A percentile compares a stretch with the other conserved stretches of the same genome.
Conservation (phyloP, 1,284 basidiomycete species). For the Irpex sp. region DNA sequence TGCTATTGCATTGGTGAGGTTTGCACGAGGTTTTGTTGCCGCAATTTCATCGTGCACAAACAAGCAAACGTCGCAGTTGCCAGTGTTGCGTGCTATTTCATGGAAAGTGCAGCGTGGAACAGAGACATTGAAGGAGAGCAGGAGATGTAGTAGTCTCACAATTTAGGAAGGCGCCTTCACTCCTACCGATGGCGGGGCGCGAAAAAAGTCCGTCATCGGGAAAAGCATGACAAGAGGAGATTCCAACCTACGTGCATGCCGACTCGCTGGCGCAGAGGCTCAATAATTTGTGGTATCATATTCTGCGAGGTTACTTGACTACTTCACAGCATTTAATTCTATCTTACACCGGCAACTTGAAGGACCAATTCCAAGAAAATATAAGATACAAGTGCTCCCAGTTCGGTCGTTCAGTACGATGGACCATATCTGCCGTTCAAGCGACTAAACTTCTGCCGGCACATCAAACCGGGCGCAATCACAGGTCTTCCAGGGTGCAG, state of each 20-base stretch:
- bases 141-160: no score
- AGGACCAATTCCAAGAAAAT: background rate
- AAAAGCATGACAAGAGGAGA: conserved; percentile 36
- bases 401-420: background rate
- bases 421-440: background rate
- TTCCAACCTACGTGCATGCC: conserved; percentile 24
- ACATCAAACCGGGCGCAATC: conserved; percentile 49
- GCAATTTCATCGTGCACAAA: no score
- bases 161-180: no score
- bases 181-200: no score
- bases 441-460: conserved; percentile 24
- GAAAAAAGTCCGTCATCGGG: no score
- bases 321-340: background rate
- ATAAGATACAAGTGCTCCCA: background rate
- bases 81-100: no score
- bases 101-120: no score
- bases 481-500: conserved; percentile 49
- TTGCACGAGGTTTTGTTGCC: no score
- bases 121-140: no score
- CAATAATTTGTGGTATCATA: background rate
- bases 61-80: no score
- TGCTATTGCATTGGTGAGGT: no score
- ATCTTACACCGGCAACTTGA: background rate
- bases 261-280: background rate
- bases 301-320: background rate